Evolutionary conservation across 331 rosid species (phyloP), one percentile per base, ranked within the genome.

Genomic region (Dryas integrifolia): DNA sequence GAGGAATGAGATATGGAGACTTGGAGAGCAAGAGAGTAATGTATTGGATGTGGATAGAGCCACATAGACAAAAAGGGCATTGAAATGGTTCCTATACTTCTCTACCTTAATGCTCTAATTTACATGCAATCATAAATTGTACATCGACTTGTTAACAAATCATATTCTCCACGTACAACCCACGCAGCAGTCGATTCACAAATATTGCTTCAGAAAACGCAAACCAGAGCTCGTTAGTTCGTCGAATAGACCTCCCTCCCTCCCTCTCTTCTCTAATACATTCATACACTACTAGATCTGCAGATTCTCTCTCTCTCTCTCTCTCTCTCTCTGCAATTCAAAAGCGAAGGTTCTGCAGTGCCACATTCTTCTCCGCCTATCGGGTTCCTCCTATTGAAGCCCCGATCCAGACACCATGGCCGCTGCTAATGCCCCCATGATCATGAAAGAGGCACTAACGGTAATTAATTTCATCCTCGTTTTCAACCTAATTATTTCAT

Each of bases 401-500:
- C 74, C 75, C 63, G 76, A 79, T 78, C 79, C 76, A 50, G 66
- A 6, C 62, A 61, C 77, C 83, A 89, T 89, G 96, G 80, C 83
- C 69, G 86, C 92, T 9, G 77, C 87, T 4, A 87, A 82, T 56
- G 90, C 96, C 63, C 96, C 96, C 52, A 84, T 89, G 61, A 56
- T 86, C 76, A 85, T 89, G 92, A 79, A 77, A 64, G 96, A 89
- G 76, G 58, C 79, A 72, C 79, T 89, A 48, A 89, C 92, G 92
- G 96, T 89, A 52, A 11, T 35, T 26, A 7, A 39, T 16, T 51
- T 60, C 57, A 0, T 4, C 40, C 45, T 51, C 38, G 21, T 77
- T 38, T 80, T 46, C 21, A 16, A 53, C 40, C 61, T 64, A 64
- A 64, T 64, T 58, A 64, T 81, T 78, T 72, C 72, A 26, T 16